Percentiles rank a stretch among this genome's conserved stretches.
phyloP scores from a whole-genome alignment of 2,329 filamentous ascomycete species.

The Graphiopsis chlorocephala region DNA sequence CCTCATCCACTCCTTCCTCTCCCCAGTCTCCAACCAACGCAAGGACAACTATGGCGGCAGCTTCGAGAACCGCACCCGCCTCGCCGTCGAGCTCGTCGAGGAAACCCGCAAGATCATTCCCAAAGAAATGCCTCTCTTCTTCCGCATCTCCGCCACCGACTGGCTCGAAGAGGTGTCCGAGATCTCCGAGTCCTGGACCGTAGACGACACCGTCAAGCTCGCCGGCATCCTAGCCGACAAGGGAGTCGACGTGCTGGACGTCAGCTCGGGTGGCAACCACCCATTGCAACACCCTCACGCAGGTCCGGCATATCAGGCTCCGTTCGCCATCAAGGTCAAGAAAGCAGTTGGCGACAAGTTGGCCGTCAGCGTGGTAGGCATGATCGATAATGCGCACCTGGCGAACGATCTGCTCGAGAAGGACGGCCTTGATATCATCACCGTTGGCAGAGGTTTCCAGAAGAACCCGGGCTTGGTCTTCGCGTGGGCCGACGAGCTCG shows the following conservation, averaged over 20 bases:
- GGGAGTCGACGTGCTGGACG: conserved; percentile 80
- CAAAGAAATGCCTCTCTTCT: conserved; percentile 66
- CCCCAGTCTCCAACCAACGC: conserved; percentile 66
- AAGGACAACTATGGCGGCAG: conserved; percentile 66
- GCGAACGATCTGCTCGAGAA: conserved; percentile 60
- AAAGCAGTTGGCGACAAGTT: conserved; percentile 69
- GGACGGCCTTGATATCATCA: conserved; percentile 62
- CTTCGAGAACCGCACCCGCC: conserved; percentile 68
- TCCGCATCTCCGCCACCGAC: conserved; percentile 71
- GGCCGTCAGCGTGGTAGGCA: conserved; percentile 71
- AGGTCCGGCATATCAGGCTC: conserved; percentile 69
- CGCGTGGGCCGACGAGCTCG: conserved; percentile 68
- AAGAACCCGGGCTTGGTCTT: conserved; percentile 73
- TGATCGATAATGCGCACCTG: conserved; percentile 66
- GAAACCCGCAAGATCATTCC: conserved; percentile 62
- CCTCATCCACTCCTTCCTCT: conserved; percentile 67
- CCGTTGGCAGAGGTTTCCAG: conserved; percentile 74
- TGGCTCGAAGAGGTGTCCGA: conserved; percentile 65
- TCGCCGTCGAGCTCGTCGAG: conserved; percentile 51
- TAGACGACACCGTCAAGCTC: conserved; percentile 62
- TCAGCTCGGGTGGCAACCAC: conserved; percentile 73
- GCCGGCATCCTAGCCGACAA: conserved; percentile 64
- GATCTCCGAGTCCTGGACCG: conserved; percentile 62
- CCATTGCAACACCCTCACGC: conserved; percentile 52
- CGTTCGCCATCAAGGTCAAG: conserved; percentile 70